A percentile compares a stretch with the other conserved stretches of the same genome.
These are phyloP conservation scores for Botryotinia calthae DNA, from an alignment of 2,329 filamentous ascomycete genomes.

Conservation along the genomic window DNA sequence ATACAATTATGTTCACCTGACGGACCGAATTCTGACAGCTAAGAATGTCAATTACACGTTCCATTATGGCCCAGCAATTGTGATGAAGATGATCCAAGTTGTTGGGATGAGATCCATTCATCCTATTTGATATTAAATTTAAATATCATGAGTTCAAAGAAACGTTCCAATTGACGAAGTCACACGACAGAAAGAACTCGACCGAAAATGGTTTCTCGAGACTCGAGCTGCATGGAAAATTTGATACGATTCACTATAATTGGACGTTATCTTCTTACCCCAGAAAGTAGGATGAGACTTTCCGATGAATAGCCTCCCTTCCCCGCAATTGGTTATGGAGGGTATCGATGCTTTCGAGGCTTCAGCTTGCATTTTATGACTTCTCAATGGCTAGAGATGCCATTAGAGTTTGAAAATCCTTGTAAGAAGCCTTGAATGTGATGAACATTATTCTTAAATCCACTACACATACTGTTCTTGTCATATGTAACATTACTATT, in stretches of 20 bases:
- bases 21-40: slow-evolving; percentile 8
- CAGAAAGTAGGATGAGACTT: neutral
- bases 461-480: neutral
- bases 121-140: neutral
- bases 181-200: slow-evolving; percentile 1
- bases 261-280: neutral
- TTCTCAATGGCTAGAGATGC: neutral
- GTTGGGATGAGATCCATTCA: slow-evolving; percentile 15
- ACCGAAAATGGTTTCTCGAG: neutral
- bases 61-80: neutral
- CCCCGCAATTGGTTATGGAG: slow-evolving; percentile 9
- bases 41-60: neutral
- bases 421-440: neutral
- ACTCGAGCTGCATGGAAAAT: slow-evolving; percentile 2
- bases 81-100: slow-evolving; percentile 12
- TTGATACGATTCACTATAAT: neutral
- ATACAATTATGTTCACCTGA: slow-evolving; percentile 7
- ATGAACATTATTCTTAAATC: neutral
- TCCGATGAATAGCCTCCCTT: neutral
- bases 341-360: neutral
- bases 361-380: neutral
- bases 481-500: neutral
- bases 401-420: neutral
- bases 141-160: neutral
- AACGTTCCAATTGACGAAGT: slow-evolving; percentile 6